Evolutionary conservation across 371 early-diverging fungal genomes (phyloP).

Genomic region (Circinella minor): DNA sequence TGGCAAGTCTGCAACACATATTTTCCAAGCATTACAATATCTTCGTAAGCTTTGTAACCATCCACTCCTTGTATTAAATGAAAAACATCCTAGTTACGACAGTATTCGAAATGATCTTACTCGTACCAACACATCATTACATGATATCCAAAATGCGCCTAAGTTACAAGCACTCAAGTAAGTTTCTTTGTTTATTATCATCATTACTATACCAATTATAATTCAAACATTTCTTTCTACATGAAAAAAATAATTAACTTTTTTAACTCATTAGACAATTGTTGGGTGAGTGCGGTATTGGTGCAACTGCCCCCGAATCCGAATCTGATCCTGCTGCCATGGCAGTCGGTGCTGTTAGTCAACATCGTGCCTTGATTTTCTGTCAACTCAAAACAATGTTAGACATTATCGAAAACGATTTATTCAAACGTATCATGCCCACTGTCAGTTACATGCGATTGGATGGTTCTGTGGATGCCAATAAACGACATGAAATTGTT

Average conservation of each 20-base stretch:
- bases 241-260: too few species aligned
- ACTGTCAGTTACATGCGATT: constrained; percentile 92
- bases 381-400: constrained; percentile 97
- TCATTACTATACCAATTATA: not conserved
- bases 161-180: constrained; percentile 88
- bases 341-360: constrained; percentile 71
- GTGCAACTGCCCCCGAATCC: constrained; percentile 57
- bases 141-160: constrained; percentile 91
- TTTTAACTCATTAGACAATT: constrained; percentile 60
- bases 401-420: constrained; percentile 93
- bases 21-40: constrained; percentile 97
- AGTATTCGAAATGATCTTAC: constrained; percentile 66
- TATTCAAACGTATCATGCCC: constrained; percentile 86
- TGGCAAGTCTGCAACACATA: constrained; percentile 73
- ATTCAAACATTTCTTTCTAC: not conserved
- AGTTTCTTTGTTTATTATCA: constrained; percentile 6
- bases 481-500: constrained; percentile 89
- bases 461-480: constrained; percentile 93
- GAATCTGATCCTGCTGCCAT: constrained; percentile 53
- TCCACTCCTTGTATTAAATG: constrained; percentile 88
- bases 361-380: constrained; percentile 97
- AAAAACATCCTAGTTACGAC: constrained; percentile 82
- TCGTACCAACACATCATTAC: constrained; percentile 68
- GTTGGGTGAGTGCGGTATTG: constrained; percentile 93
- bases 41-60: constrained; percentile 97